Conservation (phyloP, 371 early-diverging fungal species). For the Haplosporangium sp. region DNA sequence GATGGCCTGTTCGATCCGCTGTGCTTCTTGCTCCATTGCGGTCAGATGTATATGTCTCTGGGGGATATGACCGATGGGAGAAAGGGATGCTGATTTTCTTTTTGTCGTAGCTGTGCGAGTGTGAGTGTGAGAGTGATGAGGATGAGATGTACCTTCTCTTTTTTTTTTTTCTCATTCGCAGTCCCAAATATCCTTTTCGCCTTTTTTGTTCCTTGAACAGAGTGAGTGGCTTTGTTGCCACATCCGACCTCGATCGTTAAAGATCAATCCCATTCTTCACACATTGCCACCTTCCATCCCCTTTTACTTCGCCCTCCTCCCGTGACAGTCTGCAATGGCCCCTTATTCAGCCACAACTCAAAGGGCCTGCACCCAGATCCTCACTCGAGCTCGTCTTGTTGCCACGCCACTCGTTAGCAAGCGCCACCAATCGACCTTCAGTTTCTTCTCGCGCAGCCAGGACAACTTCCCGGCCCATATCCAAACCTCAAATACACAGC, state of each 20-base stretch:
- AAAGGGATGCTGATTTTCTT: neutral
- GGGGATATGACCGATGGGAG: neutral
- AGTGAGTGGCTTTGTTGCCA: no score
- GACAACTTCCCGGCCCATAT: conserved; percentile 1
- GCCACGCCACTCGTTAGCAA: conserved; percentile 18
- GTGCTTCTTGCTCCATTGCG: conserved; percentile 50
- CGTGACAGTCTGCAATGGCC: neutral
- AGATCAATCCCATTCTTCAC: no score
- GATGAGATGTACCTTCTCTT: no score
- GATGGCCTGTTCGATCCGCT: conserved; percentile 37
- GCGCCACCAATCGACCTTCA: conserved; percentile 42
- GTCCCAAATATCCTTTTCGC: no score
- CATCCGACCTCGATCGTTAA: no score
- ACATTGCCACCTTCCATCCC: neutral
- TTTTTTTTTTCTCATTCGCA: no score
- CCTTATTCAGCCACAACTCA: conserved; percentile 18
- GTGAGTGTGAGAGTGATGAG: no score
- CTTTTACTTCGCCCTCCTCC: neutral
- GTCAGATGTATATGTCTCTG: neutral
- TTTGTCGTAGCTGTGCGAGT: no score
- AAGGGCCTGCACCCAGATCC: conserved; percentile 21
- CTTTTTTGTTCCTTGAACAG: no score
- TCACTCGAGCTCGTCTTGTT: conserved; percentile 17
- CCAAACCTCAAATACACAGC: neutral
- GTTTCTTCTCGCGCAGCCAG: conserved; percentile 38